These are phyloP conservation scores for Sugiyamaella pinicola DNA, from an alignment of 1,139 yeast genomes.

Conservation along the genomic window DNA sequence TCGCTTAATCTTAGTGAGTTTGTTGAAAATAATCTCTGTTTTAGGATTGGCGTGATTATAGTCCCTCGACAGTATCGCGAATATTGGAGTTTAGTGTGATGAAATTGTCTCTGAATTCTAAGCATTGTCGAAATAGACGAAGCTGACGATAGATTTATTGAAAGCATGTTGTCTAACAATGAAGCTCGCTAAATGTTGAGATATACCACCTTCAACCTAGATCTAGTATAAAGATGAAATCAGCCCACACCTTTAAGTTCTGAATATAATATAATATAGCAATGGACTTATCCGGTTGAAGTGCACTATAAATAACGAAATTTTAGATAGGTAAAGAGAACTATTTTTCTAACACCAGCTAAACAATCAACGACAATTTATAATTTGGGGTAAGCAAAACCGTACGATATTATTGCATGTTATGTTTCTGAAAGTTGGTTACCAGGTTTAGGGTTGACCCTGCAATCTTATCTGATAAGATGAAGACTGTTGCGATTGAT, in stretches of 20 bases:
- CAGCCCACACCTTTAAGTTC: background rate
- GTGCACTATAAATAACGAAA: too few relatives aligned
- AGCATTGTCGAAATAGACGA: background rate
- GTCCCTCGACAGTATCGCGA: background rate
- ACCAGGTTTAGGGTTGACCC: background rate
- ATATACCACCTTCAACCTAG: too few relatives aligned
- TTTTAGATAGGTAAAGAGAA: too few relatives aligned
- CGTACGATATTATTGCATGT: background rate
- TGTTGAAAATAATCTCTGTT: background rate
- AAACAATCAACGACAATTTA: background rate
- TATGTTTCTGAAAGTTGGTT: background rate
- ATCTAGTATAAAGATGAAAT: too few relatives aligned
- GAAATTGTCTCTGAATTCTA: background rate
- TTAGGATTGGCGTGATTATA: background rate
- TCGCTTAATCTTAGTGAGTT: background rate
- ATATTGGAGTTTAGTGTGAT: background rate
- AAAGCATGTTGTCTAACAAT: background rate
- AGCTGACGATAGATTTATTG: background rate
- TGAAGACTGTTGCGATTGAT: background rate
- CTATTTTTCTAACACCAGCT: background rate
- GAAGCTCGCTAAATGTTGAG: background rate
- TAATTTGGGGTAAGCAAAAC: background rate
- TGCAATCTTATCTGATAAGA: slow-evolving; percentile 2
- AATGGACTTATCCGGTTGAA: too few relatives aligned
- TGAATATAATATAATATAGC: background rate